phyloP scores from a whole-genome alignment of 176 grass and related monocot species.

The Carex kokanica region DNA sequence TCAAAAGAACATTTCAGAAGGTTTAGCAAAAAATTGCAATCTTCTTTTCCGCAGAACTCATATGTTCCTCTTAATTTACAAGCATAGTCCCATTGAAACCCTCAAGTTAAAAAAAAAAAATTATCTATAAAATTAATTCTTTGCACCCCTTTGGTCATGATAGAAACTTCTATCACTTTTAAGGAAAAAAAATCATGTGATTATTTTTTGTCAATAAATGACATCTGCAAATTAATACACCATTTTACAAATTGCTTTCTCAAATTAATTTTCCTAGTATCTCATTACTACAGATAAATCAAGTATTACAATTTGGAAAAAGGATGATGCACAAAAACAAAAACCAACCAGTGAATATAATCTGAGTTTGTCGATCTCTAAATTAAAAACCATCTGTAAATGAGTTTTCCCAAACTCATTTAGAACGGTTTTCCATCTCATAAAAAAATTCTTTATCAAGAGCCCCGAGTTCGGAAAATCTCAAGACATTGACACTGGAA shows the following conservation, averaged over 20 bases:
- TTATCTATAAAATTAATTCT: not conserved
- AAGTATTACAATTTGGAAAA: not conserved
- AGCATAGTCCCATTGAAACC: not conserved
- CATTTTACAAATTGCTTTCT: conserved; percentile 1
- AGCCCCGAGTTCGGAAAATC: not conserved
- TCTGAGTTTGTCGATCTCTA: not conserved
- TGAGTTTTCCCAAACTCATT: not conserved
- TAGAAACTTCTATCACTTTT: not conserved
- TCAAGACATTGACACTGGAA: not conserved
- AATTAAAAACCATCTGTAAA: not conserved
- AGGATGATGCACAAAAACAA: not conserved
- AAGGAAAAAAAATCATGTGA: not conserved
- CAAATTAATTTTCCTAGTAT: not conserved
- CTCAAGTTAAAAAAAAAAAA: not conserved
- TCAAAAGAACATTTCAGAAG: not conserved
- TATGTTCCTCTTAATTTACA: not conserved
- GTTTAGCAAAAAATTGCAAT: not conserved
- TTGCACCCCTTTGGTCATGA: not conserved
- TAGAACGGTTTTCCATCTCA: not conserved
- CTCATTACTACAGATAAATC: not conserved
- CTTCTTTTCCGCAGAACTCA: not conserved
- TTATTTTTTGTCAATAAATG: not conserved
- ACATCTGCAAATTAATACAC: not conserved
- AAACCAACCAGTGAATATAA: not conserved
- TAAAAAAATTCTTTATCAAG: not conserved